Evolutionary conservation across 495 filamentous ascomycete species (phyloP).

Genomic region (Podospora pseudocomata): DNA sequence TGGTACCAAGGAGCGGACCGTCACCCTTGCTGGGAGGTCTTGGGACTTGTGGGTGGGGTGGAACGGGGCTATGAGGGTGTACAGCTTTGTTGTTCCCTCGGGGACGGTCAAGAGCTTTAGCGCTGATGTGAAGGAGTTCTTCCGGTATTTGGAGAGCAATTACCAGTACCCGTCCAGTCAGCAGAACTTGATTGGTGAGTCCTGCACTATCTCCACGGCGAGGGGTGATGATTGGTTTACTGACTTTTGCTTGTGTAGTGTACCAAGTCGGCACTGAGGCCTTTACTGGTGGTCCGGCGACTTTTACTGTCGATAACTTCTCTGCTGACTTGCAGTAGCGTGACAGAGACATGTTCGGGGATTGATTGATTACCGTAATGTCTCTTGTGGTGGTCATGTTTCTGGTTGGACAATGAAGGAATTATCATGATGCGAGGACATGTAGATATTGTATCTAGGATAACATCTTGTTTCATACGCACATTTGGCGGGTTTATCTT

Average conservation of each 20-base stretch:
- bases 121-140: slow-evolving; percentile 45
- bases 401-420: no score
- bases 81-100: slow-evolving; percentile 41
- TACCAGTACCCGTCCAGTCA: slow-evolving; percentile 35
- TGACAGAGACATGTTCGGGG: no score
- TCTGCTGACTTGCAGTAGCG: slow-evolving; percentile 1
- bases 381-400: no score
- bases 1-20: slow-evolving; percentile 32
- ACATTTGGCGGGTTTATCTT: no score
- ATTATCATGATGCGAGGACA: no score
- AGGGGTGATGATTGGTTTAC: neutral
- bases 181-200: slow-evolving; percentile 49
- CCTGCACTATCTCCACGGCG: neutral
- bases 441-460: no score
- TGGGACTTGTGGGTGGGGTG: slow-evolving; percentile 45
- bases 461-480: no score
- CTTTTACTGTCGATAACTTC: slow-evolving; percentile 9
- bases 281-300: slow-evolving; percentile 33
- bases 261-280: slow-evolving; percentile 47
- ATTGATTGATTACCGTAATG: no score
- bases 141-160: slow-evolving; percentile 37
- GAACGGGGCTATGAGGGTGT: slow-evolving; percentile 41
- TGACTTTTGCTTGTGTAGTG: slow-evolving; percentile 24
- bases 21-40: slow-evolving; percentile 33
- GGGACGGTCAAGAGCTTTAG: slow-evolving; percentile 33